Base-by-base conservation (phyloP, 768 basidiomycete species). In the Boletus huronensis region DNA sequence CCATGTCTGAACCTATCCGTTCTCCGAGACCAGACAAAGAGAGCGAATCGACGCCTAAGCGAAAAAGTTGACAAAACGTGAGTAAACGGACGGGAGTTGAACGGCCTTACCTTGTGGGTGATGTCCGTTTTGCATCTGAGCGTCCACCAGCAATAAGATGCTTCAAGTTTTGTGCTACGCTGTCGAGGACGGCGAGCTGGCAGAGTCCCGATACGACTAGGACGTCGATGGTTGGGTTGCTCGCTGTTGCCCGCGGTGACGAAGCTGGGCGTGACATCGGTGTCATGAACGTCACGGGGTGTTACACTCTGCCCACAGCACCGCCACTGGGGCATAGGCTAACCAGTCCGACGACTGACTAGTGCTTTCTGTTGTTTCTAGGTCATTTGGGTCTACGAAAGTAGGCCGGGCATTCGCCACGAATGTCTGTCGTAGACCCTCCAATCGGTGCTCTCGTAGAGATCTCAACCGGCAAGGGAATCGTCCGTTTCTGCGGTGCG, bases 401-500 rank as follows among this genome's bases (percentile, higher is more conserved):
- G 32, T 50, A 59, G 47, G 28, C 41, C 36, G 28, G 49, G 35
- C 56, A 23, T 54, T 52, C 39, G 13, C n/a, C 14, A 38, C 43
- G 53, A 41, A 77, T 76, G 76, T 67, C 73, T 48, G 53, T 59
- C 43, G 47, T 55, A 41, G 82, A 82, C 28, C 75, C 77, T 32
- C 70, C 80, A 5, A 68, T 92, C 45, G 88, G 89, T 31, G 80
- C 92, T 4, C 80, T 89, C 52, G 95, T 97, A 16, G 81, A 87
- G 52, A 83, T 94, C 42, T 73, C 87, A 0, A 84, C 86, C 36
- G 94, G 95, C 17, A 79, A 83, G 35, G 97, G 97, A 3, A 76
- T 87, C 43, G 88, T 98, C 43, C 81, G 94, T 23, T 99, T 93
- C 77, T 81, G 79, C 48, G 97, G 96, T 0, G 58, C 82, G 31